phyloP scores from a whole-genome alignment of 2,329 filamentous ascomycete species.

The Paracamarosporium sp. region DNA sequence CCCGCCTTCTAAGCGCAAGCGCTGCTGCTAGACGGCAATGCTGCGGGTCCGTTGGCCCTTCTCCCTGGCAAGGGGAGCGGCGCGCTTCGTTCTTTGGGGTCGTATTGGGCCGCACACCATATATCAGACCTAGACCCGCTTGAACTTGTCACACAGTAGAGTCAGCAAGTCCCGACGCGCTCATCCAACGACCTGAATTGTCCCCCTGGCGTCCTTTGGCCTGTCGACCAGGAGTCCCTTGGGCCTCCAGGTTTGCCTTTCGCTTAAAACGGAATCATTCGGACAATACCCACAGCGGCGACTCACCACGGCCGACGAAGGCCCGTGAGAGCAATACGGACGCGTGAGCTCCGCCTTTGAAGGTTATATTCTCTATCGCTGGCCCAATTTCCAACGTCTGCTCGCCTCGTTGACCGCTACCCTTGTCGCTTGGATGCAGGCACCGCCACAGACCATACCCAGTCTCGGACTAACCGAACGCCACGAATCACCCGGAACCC shows the following conservation, averaged over 20 bases:
- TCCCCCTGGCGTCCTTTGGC: conserved; percentile 17
- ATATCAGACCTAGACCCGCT: conserved; percentile 38
- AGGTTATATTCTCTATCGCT: conserved; percentile 35
- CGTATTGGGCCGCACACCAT: conserved; percentile 30
- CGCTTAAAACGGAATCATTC: conserved; percentile 33
- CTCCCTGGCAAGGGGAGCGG: conserved; percentile 32
- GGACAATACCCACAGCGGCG: conserved; percentile 40
- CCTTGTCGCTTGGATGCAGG: conserved; percentile 26
- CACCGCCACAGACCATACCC: conserved; percentile 29
- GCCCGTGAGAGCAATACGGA: conserved; percentile 29
- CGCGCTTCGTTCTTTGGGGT: conserved; percentile 30
- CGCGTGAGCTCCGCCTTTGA: conserved; percentile 28
- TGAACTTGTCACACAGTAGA: conserved; percentile 25
- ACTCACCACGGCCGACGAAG: conserved; percentile 31
- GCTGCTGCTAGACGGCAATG: conserved; percentile 39
- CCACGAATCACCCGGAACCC: conserved; percentile 35
- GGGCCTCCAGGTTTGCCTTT: conserved; percentile 27
- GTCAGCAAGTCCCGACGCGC: conserved; percentile 23
- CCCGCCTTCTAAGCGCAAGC: conserved; percentile 45
- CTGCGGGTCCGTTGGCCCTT: conserved; percentile 28
- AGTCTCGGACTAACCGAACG: conserved; percentile 19
- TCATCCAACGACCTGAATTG: conserved; percentile 32
- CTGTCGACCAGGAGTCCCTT: conserved; percentile 26
- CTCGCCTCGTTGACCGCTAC: conserved; percentile 33
- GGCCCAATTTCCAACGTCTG: conserved; percentile 25